Percentiles rank a stretch among this genome's conserved stretches.
Evolutionary conservation across 805 yeast genomes (phyloP).

Genomic region (Ogataea naganishii): DNA sequence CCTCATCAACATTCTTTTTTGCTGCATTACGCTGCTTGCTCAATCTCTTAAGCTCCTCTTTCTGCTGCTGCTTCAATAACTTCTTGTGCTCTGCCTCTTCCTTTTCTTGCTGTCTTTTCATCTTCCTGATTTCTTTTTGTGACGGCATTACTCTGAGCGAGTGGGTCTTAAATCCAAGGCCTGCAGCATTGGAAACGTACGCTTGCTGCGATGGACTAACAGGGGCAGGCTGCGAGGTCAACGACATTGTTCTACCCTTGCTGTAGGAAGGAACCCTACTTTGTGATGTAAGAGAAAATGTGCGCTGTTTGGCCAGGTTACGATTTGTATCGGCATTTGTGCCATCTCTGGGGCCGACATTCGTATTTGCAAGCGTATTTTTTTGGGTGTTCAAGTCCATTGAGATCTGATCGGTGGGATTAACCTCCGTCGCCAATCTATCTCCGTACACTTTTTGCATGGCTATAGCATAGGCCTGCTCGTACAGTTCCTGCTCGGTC

Average conservation of each 20-base stretch:
- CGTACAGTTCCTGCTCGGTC: constrained; percentile 45
- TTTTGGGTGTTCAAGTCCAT: no score
- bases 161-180: constrained; percentile 20
- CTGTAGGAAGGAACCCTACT: neutral
- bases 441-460: constrained; percentile 47
- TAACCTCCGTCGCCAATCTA: no score
- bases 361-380: constrained; percentile 10
- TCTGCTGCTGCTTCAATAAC: constrained; percentile 14
- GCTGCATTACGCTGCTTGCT: constrained; percentile 17
- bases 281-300: no score
- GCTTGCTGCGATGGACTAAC: no score
- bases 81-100: constrained; percentile 14
- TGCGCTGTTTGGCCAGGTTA: no score
- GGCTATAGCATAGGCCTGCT: constrained; percentile 47
- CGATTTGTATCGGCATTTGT: no score
- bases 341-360: no score
- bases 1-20: constrained; percentile 10
- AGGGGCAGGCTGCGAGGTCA: no score
- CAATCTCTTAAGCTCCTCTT: constrained; percentile 14
- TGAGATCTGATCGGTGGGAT: no score
- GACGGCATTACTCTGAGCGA: constrained; percentile 17
- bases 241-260: constrained; percentile 7
- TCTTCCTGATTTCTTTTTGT: constrained; percentile 5
- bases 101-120: constrained; percentile 8
- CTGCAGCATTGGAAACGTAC: constrained; percentile 21